Evolutionary conservation across 1,284 basidiomycete genomes (phyloP), one percentile per base, ranked within the genome.

Genomic region (Fomitopsis betulina): DNA sequence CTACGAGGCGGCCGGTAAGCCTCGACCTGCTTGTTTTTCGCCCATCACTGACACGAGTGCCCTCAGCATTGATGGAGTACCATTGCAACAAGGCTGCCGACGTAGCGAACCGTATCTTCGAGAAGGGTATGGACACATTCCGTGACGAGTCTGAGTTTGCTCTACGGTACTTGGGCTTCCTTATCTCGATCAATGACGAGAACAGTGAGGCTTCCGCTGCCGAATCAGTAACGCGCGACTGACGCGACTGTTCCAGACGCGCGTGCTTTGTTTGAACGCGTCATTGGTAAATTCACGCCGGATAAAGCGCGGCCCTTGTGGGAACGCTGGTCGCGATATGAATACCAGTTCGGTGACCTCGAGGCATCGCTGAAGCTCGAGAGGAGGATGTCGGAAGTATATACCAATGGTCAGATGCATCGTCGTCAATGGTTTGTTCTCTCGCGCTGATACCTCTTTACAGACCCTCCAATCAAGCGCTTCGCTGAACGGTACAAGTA

Each of bases 261-360:
- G 0, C 87, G 96, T 47, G 96, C 96, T 0, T 76, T 99, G 27
- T 98, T 99, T 69, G 96, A 99, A 72, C 85, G 93, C 45, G 87
- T 92, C 12, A 89, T 95, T 38, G 79, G 82, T 6, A 88, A 83
- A 12, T 94, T 98, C 70, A 72, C 89, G 0, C 79, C 94, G 5
- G 91, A 93, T 40, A 83, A 85, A 42, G 93, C 94, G 12, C 81
- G 92, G 47, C 86, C 90, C 0, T 79, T 99, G 15, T 99, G 96
- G 96, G 93, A 98, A 67, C 84, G 91, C 51, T 99, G 96, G 97
- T 88, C 93, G 3, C 82, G 89, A 59, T 97, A 97, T 75, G 95
- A 98, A 73, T 97, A 96, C 76, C 89, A 93, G 69, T 98, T 93
- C 70, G 94, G 94, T 23, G 94, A 97, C 73, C 78, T 95, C n/a